Conservation (phyloP, 805 yeast genomes). For the Diddensiella santjacobensis region DNA sequence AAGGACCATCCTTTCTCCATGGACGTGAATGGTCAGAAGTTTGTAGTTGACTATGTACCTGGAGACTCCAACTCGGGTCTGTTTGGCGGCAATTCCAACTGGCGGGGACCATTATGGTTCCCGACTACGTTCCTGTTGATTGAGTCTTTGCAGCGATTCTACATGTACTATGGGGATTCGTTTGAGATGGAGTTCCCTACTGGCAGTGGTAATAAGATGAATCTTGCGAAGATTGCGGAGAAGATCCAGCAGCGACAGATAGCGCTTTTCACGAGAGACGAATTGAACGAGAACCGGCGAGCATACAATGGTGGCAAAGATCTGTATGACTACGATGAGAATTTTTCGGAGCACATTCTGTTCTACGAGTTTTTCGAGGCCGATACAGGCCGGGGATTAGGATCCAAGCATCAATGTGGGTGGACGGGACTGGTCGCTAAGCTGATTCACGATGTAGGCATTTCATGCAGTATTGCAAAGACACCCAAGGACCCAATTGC, state of each 20-base stretch:
- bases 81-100: constrained; percentile 94
- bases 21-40: constrained; percentile 74
- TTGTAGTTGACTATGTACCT: constrained; percentile 69
- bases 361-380: constrained; percentile 91
- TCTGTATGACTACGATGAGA: constrained; percentile 52
- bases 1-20: constrained; percentile 78
- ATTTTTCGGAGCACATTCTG: constrained; percentile 70
- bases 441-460: constrained; percentile 82
- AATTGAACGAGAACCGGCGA: constrained; percentile 43
- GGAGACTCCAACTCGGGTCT: constrained; percentile 90
- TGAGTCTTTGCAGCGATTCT: constrained; percentile 83
- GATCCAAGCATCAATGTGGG: constrained; percentile 93
- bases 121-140: constrained; percentile 83
- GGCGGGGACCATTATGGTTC: constrained; percentile 98
- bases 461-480: constrained; percentile 53
- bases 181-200: constrained; percentile 85
- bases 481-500: constrained; percentile 33
- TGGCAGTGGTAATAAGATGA: constrained; percentile 71
- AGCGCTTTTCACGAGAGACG: constrained; percentile 49
- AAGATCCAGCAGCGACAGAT: constrained; percentile 83
- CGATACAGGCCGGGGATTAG: constrained; percentile 90
- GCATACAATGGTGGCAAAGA: constrained; percentile 66
- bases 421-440: constrained; percentile 95
- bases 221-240: constrained; percentile 86
- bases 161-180: constrained; percentile 80